These are phyloP conservation scores for Epichloe aotearoae DNA, from an alignment of 2,329 filamentous ascomycete species.

Conservation along the genomic window DNA sequence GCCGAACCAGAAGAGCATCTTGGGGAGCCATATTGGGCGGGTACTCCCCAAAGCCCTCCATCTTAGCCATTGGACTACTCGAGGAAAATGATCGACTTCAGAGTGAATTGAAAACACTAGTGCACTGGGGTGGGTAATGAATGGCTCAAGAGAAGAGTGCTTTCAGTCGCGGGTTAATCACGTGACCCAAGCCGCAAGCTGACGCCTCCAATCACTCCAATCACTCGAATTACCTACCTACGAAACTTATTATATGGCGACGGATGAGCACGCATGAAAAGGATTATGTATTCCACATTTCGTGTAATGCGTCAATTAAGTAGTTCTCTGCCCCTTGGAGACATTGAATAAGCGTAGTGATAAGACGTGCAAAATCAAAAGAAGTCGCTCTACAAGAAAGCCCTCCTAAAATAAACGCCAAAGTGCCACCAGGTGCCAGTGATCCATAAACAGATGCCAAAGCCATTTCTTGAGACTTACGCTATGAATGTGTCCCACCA, in stretches of 20 bases:
- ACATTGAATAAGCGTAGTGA: not conserved
- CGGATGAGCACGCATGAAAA: too few species aligned
- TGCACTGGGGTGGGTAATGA: not conserved
- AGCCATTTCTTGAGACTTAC: slow-evolving; percentile 14
- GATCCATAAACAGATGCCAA: slow-evolving; percentile 18
- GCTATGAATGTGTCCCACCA: slow-evolving; percentile 15
- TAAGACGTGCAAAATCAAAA: not conserved
- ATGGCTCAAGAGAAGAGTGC: too few species aligned
- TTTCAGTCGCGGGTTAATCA: too few species aligned
- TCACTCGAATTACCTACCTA: too few species aligned
- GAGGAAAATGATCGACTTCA: not conserved
- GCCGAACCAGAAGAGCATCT: slow-evolving; percentile 47
- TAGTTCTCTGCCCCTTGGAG: not conserved
- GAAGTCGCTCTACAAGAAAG: slow-evolving; percentile 12
- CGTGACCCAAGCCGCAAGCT: too few species aligned
- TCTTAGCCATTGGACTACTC: slow-evolving; percentile 17
- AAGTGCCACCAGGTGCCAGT: slow-evolving; percentile 16
- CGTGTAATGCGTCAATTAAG: not conserved
- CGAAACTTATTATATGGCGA: too few species aligned
- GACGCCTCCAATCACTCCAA: too few species aligned
- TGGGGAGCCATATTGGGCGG: slow-evolving; percentile 53
- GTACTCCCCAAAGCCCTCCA: slow-evolving; percentile 52
- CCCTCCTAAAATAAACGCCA: slow-evolving; percentile 14
- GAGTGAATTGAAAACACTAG: not conserved
- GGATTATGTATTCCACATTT: not conserved